Evolutionary conservation across 1,284 basidiomycete genomes (phyloP), one percentile per base, ranked within the genome.

Genomic region (Pseudozyma thailandica): DNA sequence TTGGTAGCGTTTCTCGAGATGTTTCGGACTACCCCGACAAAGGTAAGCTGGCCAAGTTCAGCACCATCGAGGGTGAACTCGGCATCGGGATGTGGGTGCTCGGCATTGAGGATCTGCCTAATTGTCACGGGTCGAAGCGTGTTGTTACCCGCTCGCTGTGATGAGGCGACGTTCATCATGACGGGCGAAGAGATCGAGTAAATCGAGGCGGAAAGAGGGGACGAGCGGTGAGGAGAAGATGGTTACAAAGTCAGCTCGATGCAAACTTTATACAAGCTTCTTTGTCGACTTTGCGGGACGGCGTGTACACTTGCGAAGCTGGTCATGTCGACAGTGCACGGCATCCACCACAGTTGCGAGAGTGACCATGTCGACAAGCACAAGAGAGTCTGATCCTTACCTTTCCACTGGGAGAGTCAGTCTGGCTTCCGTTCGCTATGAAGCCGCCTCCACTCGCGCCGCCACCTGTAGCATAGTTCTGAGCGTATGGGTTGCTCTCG

Each of bases 11-110:
- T 90, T 16, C 85, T 85, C 54, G 89, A 86, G 42, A 90, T 86
- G 44, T 88, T 89, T 18, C 89, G 85, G 8, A 97, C 89, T 74
- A 91, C 88, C 1, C 89, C 95, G n/a, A 98, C 91, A 50, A 95
- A 81, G 13, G 86, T 84, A 69, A 92, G 92, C 83, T 93, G 91
- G 50, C 90, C 90, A 55, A 95, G 86, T 69, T 95, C 92, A 6
- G 87, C 84, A 20, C 89, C 90, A 69, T 94, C 93, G 45, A 97
- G 87, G 53, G 86, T 87, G 88, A 93, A 94, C 50, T 94, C 92
- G 1, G 92, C 90, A 72, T 98, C 94, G 0, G 90, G 86, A 80
- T 96, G 92, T 6, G 89, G 87, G 85, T 96, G 93, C 30, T 86
- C 86, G 2, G 94, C 92, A 69, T 88, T 87, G 45, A 87, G 78